These are phyloP conservation scores for Auriculariales sp. DNA, from an alignment of 768 basidiomycete genomes.

Conservation along the genomic window DNA sequence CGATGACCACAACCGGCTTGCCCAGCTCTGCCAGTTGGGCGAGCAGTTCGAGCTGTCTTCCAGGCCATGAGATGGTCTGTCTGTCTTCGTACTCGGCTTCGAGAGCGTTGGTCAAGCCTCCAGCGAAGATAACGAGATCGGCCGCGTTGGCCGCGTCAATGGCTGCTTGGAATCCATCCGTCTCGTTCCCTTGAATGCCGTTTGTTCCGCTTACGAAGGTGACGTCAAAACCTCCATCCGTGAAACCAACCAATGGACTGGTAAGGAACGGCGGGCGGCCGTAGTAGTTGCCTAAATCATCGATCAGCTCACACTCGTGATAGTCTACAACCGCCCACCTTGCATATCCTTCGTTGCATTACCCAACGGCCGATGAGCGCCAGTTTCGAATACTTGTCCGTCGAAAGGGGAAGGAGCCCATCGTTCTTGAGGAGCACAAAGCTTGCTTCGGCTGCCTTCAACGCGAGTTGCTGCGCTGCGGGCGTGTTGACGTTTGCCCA, in stretches of 20 bases:
- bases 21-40: constrained; percentile 27
- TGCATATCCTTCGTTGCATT: constrained; percentile 43
- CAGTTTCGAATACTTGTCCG: constrained; percentile 18
- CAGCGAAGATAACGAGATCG: constrained; percentile 37
- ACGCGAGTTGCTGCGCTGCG: constrained; percentile 30
- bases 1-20: constrained; percentile 38
- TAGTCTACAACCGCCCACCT: too few species aligned
- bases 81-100: constrained; percentile 36
- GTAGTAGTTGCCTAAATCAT: constrained; percentile 39
- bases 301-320: too few species aligned
- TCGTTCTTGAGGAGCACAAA: constrained; percentile 53
- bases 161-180: constrained; percentile 35
- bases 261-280: constrained; percentile 41
- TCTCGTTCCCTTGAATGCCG: constrained; percentile 21
- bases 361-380: constrained; percentile 41
- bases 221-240: constrained; percentile 30
- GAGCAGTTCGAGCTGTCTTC: constrained; percentile 37
- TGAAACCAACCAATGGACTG: constrained; percentile 35
- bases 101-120: constrained; percentile 36
- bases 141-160: constrained; percentile 32
- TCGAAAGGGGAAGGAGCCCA: constrained; percentile 29
- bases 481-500: constrained; percentile 36
- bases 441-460: constrained; percentile 36
- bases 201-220: constrained; percentile 29
- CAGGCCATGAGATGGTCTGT: constrained; percentile 36